phyloP scores from a whole-genome alignment of 805 yeast genomes.

The Cyberlindnera mrakii region DNA sequence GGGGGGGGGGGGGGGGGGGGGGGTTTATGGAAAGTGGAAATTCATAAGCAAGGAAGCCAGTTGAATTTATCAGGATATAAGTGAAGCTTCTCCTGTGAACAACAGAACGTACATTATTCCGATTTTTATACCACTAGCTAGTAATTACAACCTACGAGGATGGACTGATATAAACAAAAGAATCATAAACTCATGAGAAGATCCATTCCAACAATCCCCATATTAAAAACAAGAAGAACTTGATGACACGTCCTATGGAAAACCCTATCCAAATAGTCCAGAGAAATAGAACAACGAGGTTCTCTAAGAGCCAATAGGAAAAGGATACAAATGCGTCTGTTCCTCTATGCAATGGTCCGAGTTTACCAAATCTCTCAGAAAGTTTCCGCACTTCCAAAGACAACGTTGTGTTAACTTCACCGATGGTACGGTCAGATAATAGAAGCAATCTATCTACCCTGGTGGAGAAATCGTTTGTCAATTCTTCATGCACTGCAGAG shows the following conservation, averaged over 20 bases:
- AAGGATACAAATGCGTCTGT: conserved; percentile 32
- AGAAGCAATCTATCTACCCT: conserved; percentile 57
- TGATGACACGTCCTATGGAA: conserved; percentile 36
- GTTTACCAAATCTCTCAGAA: conserved; percentile 41
- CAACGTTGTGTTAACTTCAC: conserved; percentile 68
- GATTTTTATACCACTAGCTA: no score
- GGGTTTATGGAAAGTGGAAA: no score
- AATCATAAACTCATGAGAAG: conserved; percentile 1
- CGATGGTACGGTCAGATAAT: conserved; percentile 59
- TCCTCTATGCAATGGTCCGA: conserved; percentile 26
- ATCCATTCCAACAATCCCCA: conserved; percentile 16
- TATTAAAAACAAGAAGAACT: conserved; percentile 6
- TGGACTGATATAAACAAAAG: no score
- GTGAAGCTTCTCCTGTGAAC: no score
- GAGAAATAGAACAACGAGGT: conserved; percentile 42
- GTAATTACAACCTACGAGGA: no score
- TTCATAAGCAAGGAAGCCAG: no score
- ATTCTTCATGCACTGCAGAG: conserved; percentile 13
- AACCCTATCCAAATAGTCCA: conserved; percentile 55
- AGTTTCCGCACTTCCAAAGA: conserved; percentile 54
- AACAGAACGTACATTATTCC: no score
- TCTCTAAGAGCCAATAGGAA: conserved; percentile 43
- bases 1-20: no score
- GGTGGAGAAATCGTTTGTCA: conserved; percentile 31
- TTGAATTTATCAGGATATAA: no score